phyloP scores from a whole-genome alignment of 257 asterid species.

The Handroanthus guayacan region DNA sequence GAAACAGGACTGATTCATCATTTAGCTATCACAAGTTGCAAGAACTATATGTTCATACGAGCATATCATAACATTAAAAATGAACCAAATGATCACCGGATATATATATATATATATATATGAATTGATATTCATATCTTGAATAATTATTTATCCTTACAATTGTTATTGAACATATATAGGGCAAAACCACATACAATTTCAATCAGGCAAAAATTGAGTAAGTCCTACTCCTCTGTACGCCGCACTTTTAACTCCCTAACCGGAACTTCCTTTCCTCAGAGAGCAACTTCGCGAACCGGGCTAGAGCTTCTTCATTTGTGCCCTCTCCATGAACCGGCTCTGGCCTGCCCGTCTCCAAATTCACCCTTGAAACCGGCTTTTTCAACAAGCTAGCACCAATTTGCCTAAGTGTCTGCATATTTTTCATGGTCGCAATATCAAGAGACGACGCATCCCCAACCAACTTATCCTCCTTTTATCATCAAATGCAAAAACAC shows the following conservation, averaged over 20 bases:
- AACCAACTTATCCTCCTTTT: constrained; percentile 51
- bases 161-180: too few relatives aligned
- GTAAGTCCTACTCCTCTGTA: too few relatives aligned
- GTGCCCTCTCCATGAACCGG: constrained; percentile 56
- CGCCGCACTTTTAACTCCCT: not conserved
- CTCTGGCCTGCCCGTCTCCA: constrained; percentile 64
- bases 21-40: too few relatives aligned
- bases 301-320: constrained; percentile 58
- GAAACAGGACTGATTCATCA: too few relatives aligned
- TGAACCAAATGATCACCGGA: too few relatives aligned
- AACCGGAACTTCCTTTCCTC: not conserved
- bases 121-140: too few relatives aligned
- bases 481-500: not conserved
- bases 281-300: not conserved
- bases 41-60: too few relatives aligned
- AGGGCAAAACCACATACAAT: too few relatives aligned
- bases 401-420: constrained; percentile 53
- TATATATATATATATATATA: too few relatives aligned
- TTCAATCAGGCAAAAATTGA: too few relatives aligned
- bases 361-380: constrained; percentile 60
- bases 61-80: too few relatives aligned
- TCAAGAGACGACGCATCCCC: constrained; percentile 66
- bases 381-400: constrained; percentile 60
- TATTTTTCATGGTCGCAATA: constrained; percentile 46
- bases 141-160: too few relatives aligned